A percentile compares a stretch with the other conserved stretches of the same genome.
Evolutionary conservation across 345 rosid genomes (phyloP).

Genomic region (Citrus sp.): DNA sequence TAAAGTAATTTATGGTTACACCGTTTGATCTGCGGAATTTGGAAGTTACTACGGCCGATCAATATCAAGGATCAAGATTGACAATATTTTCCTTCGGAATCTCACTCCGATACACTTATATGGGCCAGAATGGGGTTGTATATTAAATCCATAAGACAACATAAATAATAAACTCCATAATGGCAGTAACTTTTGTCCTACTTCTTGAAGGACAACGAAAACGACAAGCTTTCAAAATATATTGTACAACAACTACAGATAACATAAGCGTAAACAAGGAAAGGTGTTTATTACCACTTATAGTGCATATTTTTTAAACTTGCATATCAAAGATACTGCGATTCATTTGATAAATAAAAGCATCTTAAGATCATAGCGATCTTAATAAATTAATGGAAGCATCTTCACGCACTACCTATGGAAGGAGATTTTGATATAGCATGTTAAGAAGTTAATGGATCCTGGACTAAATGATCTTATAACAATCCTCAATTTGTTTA

Average conservation of each 20-base stretch:
- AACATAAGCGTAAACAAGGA: background rate
- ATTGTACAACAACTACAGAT: background rate
- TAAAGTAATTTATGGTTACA: background rate
- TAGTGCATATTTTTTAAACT: background rate
- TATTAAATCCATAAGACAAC: background rate
- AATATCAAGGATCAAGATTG: background rate
- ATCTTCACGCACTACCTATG: background rate
- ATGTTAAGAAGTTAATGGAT: background rate
- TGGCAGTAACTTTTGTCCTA: background rate
- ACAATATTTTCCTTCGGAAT: background rate
- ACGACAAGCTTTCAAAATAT: background rate
- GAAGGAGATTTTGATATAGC: too few relatives aligned
- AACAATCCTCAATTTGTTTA: background rate
- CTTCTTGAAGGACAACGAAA: background rate
- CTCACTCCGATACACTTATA: background rate
- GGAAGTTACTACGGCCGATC: background rate
- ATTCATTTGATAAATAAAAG: background rate
- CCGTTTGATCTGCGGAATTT: background rate
- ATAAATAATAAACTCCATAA: background rate
- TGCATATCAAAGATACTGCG: background rate
- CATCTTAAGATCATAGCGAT: background rate
- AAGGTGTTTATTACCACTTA: background rate
- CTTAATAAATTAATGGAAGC: background rate
- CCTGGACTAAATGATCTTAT: background rate
- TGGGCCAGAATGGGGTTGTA: background rate